These are phyloP conservation scores for Plasmodium vinckei DNA, from an alignment of 169 alveolate species.

Conservation along the genomic window DNA sequence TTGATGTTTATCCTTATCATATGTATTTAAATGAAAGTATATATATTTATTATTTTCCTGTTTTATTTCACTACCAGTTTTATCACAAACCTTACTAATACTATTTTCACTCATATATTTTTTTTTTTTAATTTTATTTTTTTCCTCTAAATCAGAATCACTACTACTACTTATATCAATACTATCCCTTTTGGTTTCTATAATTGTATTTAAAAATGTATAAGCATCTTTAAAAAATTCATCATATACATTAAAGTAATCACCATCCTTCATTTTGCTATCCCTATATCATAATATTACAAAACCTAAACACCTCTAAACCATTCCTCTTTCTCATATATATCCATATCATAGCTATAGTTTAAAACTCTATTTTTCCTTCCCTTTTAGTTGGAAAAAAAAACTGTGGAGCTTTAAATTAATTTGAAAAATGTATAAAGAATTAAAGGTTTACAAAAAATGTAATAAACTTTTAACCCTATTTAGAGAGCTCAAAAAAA, in stretches of 20 bases:
- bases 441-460: too few relatives aligned
- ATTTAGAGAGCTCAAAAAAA: too few relatives aligned
- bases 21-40: constrained; percentile 3
- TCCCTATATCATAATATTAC: neutral
- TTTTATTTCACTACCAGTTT: neutral
- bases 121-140: neutral
- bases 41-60: constrained; percentile 7
- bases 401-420: too few relatives aligned
- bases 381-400: too few relatives aligned
- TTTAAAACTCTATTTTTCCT: too few relatives aligned
- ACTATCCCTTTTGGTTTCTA: constrained; percentile 44
- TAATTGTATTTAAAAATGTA: constrained; percentile 37
- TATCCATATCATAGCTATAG: too few relatives aligned
- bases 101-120: neutral
- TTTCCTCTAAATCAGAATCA: constrained; percentile 6
- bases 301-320: neutral
- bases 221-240: constrained; percentile 75
- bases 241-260: constrained; percentile 33
- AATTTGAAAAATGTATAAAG: too few relatives aligned
- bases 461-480: too few relatives aligned
- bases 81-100: neutral
- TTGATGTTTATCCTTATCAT: constrained; percentile 1
- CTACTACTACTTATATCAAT: constrained; percentile 24
- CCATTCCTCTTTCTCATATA: too few relatives aligned
- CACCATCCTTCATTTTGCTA: constrained; percentile 27